Evolutionary conservation across 1,284 basidiomycete species (phyloP), one percentile per base, ranked within the genome.

Genomic region (Malassezia pachydermatis): DNA sequence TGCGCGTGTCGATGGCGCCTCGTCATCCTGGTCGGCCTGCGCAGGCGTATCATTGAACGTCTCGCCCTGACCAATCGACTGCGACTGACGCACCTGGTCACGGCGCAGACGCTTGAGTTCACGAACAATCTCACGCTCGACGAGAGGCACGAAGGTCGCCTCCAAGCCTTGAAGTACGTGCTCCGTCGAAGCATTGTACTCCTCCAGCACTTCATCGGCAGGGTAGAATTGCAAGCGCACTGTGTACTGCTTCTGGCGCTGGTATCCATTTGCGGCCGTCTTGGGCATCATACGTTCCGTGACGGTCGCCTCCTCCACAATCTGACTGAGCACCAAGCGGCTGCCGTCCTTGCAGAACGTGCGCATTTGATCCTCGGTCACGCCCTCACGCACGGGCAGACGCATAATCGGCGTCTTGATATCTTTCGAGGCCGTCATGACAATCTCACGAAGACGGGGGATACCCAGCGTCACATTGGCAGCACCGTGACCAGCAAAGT

Each of bases 401-500:
- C 78, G 83, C 94, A 98, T 98, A n/a, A 90, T 96, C 11, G 94
- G 94, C 2, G 92, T 99, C 73, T 90, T 90, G 50, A 92, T 94
- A 64, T 90, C 86, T 62, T 83, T 81, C 5, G 94, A 92, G 5
- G 94, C 94, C 0, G 94, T 96, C 90, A 98, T 96, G 67, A 99
- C 88, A 65, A 99, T 96, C 75, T 99, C 94, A 73, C 92, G 83
- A 20, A 99, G 77, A 74, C 94, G 90, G 39, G 94, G 94, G 62
- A 99, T 98, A 80, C 94, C 94, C 40, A 99, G 80, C 2, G 94
- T 99, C 56, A 99, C 94, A 73, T 99, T 99, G 30, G 94, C 92
- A 51, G 94, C 92, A 75, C 94, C 94, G 73, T 98, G 94, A 62
- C 92, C 88, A 84, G 67, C 49, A 72, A 98, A 95, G 77, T 99